phyloP scores from a whole-genome alignment of 176 grass and related monocot genomes.

The Aegilops speltoides region DNA sequence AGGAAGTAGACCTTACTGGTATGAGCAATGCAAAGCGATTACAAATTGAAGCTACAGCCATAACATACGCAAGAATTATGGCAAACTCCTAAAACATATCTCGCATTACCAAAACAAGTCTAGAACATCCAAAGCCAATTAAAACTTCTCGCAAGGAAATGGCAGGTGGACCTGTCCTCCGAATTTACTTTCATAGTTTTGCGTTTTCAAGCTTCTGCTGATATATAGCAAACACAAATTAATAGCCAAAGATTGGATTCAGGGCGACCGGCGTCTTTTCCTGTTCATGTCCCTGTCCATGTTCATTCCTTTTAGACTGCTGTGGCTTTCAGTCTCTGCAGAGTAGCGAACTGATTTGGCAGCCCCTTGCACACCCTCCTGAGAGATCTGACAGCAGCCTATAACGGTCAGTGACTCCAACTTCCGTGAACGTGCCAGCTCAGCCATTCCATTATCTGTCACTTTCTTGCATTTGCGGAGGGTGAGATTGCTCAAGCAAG shows the following conservation, averaged over 20 bases:
- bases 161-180: neutral
- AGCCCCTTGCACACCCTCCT: conserved; percentile 41
- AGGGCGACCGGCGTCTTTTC: neutral
- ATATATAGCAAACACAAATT: neutral
- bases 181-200: neutral
- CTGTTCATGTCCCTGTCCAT: neutral
- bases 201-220: neutral
- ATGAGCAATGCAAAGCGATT: neutral
- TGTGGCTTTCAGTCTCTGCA: neutral
- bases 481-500: conserved; percentile 37
- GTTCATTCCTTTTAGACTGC: conserved; percentile 11
- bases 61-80: neutral
- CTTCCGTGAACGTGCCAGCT: conserved; percentile 23
- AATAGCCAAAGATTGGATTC: neutral
- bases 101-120: neutral
- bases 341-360: conserved; percentile 44
- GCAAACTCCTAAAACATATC: neutral
- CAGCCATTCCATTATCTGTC: conserved; percentile 39
- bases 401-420: conserved; percentile 44
- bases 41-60: too few relatives aligned
- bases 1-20: too few relatives aligned
- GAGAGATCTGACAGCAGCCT: conserved; percentile 43
- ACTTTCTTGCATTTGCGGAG: conserved; percentile 44
- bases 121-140: neutral
- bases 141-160: neutral